Evolutionary conservation across 345 rosid genomes (phyloP), one percentile per base, ranked within the genome.

Genomic region (Eucalyptus sp.): DNA sequence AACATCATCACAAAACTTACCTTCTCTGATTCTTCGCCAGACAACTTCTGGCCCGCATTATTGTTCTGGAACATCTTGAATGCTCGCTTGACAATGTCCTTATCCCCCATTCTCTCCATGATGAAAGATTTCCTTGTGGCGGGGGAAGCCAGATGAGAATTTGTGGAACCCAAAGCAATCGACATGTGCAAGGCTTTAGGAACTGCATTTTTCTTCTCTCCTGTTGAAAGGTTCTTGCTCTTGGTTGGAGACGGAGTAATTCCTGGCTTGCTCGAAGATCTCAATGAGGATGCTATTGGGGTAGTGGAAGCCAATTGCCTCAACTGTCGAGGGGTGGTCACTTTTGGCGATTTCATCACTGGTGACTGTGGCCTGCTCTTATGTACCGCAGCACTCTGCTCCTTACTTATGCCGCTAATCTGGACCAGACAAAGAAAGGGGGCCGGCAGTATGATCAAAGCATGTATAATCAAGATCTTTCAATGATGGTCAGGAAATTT

Each of bases 61-160:
- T 92, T 94, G 90, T 91, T 94, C 89, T 95, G 98, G 91, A 97
- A 97, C 71, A 98, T 91, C 91, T 96, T 96, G 87, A 97, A 97
- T 31, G 99, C 99, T 86, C 98, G 95, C 91, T 93, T 96, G 49
- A 97, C 97, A 86, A 96, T 96, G 92, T 97, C 99, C 92, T 97
- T 97, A 92, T 97, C 99, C 83, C 97, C 97, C 99, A 97, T 97
- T 90, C 91, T 94, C 92, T 97, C 99, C 98, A 96, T 96, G 81
- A 97, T 94, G 90, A 94, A 90, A 84, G 98, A 94, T 66, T 95
- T 95, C 90, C 96, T 93, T 31, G 93, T 88, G 85, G 93, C 86
- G 20, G 95, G 51, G 79, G 87, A 88, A 90, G 95, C 88, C 81
- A 90, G 92, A 89, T 86, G 94, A 64, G 95, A 92, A 71, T 88